Evolutionary conservation across 805 yeast genomes (phyloP).

Genomic region (Metschnikowia dekortorum): DNA sequence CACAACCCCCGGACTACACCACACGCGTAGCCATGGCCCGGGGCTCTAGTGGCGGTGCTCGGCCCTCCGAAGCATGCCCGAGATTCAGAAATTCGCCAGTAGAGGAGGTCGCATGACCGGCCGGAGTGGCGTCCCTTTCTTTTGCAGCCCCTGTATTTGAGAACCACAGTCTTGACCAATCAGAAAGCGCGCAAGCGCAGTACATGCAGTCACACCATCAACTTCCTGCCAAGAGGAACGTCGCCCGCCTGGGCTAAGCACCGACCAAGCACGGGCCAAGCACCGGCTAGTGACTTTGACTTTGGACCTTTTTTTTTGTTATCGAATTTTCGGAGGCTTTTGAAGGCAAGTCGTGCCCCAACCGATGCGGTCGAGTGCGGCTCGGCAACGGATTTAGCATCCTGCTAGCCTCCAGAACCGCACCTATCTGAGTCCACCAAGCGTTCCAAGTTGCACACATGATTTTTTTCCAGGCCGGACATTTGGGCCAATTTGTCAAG

Average conservation of each 20-base stretch:
- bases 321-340: slow-evolving; percentile 14
- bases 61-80: too few species aligned
- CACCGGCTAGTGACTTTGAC: slow-evolving; percentile 9
- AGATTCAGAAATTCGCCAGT: too few species aligned
- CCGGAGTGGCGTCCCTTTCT: too few species aligned
- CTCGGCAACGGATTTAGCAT: slow-evolving; percentile 6
- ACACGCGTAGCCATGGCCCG: too few species aligned
- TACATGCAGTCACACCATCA: slow-evolving; percentile 33
- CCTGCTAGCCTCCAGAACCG: slow-evolving; percentile 12
- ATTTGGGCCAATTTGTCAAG: slow-evolving; percentile 15
- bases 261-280: slow-evolving; percentile 39
- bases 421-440: slow-evolving; percentile 8
- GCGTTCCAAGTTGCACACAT: slow-evolving; percentile 5
- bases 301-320: slow-evolving; percentile 2
- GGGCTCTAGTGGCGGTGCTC: too few species aligned
- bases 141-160: too few species aligned
- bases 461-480: slow-evolving; percentile 12
- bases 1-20: too few species aligned
- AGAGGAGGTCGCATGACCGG: too few species aligned
- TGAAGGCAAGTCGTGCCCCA: slow-evolving; percentile 14
- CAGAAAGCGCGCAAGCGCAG: slow-evolving; percentile 28
- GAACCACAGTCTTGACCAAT: slow-evolving; percentile 36
- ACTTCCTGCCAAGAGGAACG: slow-evolving; percentile 28
- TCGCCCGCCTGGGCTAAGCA: slow-evolving; percentile 46
- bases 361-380: slow-evolving; percentile 12